Evolutionary conservation across 805 yeast species (phyloP), one percentile per base, ranked within the genome.

Genomic region (Saccharomycopsis selenospora): DNA sequence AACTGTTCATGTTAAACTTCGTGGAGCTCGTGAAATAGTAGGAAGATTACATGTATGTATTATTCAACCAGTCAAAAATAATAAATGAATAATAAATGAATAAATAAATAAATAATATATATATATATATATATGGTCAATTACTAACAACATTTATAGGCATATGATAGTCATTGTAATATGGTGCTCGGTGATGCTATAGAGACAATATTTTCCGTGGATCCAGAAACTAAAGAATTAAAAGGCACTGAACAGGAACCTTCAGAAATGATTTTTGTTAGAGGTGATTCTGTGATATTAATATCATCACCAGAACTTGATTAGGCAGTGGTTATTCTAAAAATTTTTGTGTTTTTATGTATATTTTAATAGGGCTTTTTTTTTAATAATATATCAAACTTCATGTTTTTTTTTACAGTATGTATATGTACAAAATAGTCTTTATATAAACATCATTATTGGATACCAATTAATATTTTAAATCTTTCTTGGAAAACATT

Each of bases 221-320:
- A 71, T 27, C 80, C 73, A 3, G 76, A 72, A 3, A 76, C 67
- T 3, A 61, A 64, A 26, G 73, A 72, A 42, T 67, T 69, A 2
- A 58, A 55, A n/a, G 68, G 68, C 62, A 65, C 76, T 7, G 64
- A 59, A 17, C 71, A 72, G 20, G 84, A 80, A 60, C 73, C 75
- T 53, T 76, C 88, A 14, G 96, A 87, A 48, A 86, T 93, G 89
- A 80, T 93, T 40, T 91, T 91, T 67, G 90, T 93, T 13, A 82
- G 99, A 69, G 99, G 99, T n/a, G 99, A 93, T 66, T 81, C 95
- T 2, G 98, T 93, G 40, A 87, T 95, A 45, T 73, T 90, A 57
- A 82, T 93, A 47, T 80, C 84, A 47, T 72, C 81, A 3, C 68
- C 72, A 20, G 54, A 47, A 17, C 46, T 53, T 27, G 54, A 53